Evolutionary conservation across 805 yeast species (phyloP), one percentile per base, ranked within the genome.

Genomic region (Jamesozyma jinghongensis): DNA sequence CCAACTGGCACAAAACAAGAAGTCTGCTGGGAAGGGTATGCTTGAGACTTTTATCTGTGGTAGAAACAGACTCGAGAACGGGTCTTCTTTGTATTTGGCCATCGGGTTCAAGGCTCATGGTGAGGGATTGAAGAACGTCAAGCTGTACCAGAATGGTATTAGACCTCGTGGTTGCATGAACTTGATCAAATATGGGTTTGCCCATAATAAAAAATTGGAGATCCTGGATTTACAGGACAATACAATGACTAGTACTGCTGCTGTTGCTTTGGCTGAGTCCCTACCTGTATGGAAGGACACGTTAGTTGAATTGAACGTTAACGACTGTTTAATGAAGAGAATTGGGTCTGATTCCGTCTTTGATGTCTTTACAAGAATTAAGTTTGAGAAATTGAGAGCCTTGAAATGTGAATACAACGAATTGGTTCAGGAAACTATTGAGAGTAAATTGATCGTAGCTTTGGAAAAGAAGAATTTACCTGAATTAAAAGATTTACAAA

Each of bases 21-120:
- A 68, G 48, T 61, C 61, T 37, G 59, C 62, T n/a, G 53, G 58
- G 25, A 64, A 66, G 32, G 68, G 73, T 18, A 18, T 13, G 5
- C 73, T 87, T 57, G 79, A 81, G 54, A 85, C 97, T 1, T 90
- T 92, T 50, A 75, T 92, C 54, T 92, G 99, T 66, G 98, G 98
- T 48, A 77, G 99, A 66, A 92, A 92, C 66, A 82, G 99, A 65
- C 74, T 92, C 50, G 99, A 92, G 62, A 87, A 87, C 61, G 98
- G 97, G 3, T 87, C 97, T 5, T 76, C 86, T 62, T 78, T 79
- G 52, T 81, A 83, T 49, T 74, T 94, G 66, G 77, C 97, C 8
- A 69, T 85, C 42, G 95, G 94, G 45, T 73, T 92, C 51, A 81
- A 82, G 59, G 80, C 81, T 40, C 95, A 92, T 62, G 70, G 74